Evolutionary conservation across 1,284 basidiomycete genomes (phyloP), one percentile per base, ranked within the genome.

Genomic region (Thelephora terrestris): DNA sequence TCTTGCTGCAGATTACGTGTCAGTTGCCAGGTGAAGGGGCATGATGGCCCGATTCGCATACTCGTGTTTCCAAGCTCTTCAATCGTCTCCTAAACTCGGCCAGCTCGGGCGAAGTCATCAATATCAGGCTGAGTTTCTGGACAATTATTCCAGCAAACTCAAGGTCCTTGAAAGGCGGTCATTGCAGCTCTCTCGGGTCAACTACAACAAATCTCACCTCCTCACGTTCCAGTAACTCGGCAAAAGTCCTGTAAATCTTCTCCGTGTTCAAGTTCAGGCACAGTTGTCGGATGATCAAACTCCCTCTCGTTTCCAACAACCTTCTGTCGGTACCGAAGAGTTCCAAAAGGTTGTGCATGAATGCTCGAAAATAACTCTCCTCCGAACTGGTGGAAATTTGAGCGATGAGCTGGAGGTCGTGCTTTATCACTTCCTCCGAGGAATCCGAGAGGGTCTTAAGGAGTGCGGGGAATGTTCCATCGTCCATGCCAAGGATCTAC

Each of bases 101-200:
- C 5, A 99, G 73, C 64, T 99, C 95, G 0, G 93, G 93, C 6
- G 93, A 94, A 2, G 95, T 98, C 56, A 97, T 94, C 51, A 99
- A 74, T 57, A 99, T 98, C 63, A 96, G 83, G 61, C 93, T 97
- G 45, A 99, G 72, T 65, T 98, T 98, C 69, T 97, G 91, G 5
- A 98, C 91, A 69, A 99, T 98, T 55, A 91, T 88, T 59, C 91
- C 91, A 1, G 94, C 93, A 64, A 98, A 98, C 63, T 98, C 95
- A 45, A 98, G 75, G 63, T 98, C 95, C 85, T 93, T 52, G 44
- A 16, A 16, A 5, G n/a, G 49, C 17, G 50, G 25, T 34, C 16
- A 35, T 12, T 10, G 4, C n/a, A 37, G 5, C 3, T 6, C 12
- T 6, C 18, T 2, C 23, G 3, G 12, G 10, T 29, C 17, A 16